Evolutionary conservation across 192 early-diverging fungal genomes (phyloP).

Genomic region (Entomortierella chlamydospora): DNA sequence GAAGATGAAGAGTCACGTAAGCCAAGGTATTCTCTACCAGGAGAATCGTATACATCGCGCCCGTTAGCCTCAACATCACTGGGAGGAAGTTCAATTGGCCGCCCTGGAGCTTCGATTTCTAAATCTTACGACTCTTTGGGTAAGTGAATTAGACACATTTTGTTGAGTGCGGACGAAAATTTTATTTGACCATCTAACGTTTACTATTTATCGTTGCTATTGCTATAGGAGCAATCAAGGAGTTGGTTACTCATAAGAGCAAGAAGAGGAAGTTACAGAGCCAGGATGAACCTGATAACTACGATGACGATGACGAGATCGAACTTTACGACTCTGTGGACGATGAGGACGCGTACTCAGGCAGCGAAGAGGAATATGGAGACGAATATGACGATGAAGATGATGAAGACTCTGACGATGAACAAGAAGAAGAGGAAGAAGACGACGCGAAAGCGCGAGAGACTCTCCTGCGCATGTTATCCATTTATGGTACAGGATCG

Average conservation of each 20-base stretch:
- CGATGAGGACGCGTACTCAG: constrained; percentile 6
- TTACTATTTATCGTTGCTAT: not conserved
- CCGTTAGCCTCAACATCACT: not conserved
- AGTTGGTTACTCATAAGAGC: constrained; percentile 10
- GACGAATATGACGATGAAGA: constrained; percentile 6
- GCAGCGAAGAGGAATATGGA: constrained; percentile 11
- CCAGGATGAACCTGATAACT: not conserved
- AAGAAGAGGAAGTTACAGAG: not conserved
- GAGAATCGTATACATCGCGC: not conserved
- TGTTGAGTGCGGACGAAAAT: not conserved
- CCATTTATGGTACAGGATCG: not conserved
- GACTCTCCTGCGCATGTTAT: constrained; percentile 21
- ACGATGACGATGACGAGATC: not conserved
- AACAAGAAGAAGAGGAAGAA: not conserved
- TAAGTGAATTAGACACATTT: not conserved
- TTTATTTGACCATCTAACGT: not conserved
- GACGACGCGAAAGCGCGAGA: constrained; percentile 5
- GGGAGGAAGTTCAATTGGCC: not conserved
- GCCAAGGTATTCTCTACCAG: not conserved
- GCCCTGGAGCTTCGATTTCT: constrained; percentile 1
- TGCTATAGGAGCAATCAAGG: constrained; percentile 13
- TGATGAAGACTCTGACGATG: constrained; percentile 17
- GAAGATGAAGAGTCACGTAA: constrained; percentile 1
- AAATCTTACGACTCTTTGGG: constrained; percentile 2
- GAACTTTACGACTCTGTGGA: not conserved